Percentiles rank a stretch among this genome's conserved stretches.
phyloP scores from a whole-genome alignment of 1,284 basidiomycete species.

The Moesziomyces aphidis region DNA sequence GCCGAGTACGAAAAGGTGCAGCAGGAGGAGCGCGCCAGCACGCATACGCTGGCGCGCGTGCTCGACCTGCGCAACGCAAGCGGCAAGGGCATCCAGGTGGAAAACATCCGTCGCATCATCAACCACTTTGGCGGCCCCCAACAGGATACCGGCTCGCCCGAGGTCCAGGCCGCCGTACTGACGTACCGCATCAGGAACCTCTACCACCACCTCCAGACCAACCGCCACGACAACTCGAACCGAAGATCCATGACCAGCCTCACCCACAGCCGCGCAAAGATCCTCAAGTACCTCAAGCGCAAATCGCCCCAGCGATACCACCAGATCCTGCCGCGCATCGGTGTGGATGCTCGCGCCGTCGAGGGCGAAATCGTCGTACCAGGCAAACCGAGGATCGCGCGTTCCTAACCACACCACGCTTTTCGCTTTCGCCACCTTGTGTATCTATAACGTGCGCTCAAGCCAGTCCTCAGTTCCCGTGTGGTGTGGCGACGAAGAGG shows the following conservation, averaged over 20 bases:
- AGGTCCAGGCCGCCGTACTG: slow-evolving; percentile 89
- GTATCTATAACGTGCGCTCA: background rate
- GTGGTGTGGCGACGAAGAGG: no score
- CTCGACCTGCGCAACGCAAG: slow-evolving; percentile 88
- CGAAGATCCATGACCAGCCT: slow-evolving; percentile 79
- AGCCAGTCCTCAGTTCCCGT: no score
- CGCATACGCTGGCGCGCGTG: slow-evolving; percentile 76
- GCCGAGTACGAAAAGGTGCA: slow-evolving; percentile 46
- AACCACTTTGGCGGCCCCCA: slow-evolving; percentile 76
- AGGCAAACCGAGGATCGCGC: slow-evolving; percentile 58
- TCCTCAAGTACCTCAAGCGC: slow-evolving; percentile 83
- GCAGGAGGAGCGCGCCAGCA: slow-evolving; percentile 73
- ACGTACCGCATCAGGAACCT: slow-evolving; percentile 88
- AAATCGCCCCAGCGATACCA: slow-evolving; percentile 80
- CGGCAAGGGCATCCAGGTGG: slow-evolving; percentile 82
- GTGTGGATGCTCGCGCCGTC: slow-evolving; percentile 81
- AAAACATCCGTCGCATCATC: slow-evolving; percentile 85
- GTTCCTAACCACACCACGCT: slow-evolving; percentile 3
- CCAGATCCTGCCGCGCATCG: slow-evolving; percentile 78
- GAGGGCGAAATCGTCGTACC: slow-evolving; percentile 81
- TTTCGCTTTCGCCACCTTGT: background rate
- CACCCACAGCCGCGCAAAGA: slow-evolving; percentile 83
- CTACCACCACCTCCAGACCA: slow-evolving; percentile 77
- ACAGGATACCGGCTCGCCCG: slow-evolving; percentile 80
- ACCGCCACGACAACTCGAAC: slow-evolving; percentile 82